Evolutionary conservation across 2,329 filamentous ascomycete species (phyloP), one percentile per base, ranked within the genome.

Genomic region (Orbilia blumenaviensis): DNA sequence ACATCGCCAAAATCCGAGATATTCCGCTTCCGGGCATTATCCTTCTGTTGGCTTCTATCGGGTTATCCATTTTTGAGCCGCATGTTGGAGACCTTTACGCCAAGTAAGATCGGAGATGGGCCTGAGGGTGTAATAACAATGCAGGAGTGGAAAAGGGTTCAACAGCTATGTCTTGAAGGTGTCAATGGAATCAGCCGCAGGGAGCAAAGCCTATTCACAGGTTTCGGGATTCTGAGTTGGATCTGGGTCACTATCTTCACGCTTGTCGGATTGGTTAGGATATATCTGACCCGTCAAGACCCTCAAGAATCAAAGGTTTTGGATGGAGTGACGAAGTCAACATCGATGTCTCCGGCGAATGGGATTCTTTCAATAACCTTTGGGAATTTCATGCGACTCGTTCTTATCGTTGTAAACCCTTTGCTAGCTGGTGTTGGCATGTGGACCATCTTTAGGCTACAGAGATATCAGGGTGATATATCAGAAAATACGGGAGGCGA

Each of bases 11-110:
- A 63, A 14, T 21, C 23, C 4, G 18, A 34, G 14, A 50, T 46
- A 21, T 56, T 72, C 18, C 46, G 67, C 1, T 38, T 72, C 2
- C 44, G 34, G 5, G 48, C 67, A 1, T 44, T 72, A 32, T 42
- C 50, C 8, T 36, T 72, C 10, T 72, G 58, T 34, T 72, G 67
- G 67, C 29, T 72, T 12, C 32, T 72, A 16, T 72, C 67, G 1
- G 38, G 23, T 14, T 72, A 72, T 29, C 67, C 67, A 0, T 72
- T 72, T 27, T 8, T 72, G 10, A 72, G 67, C 21, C 58, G 67
- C 25, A 72, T 72, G 58, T 23, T 64, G 16, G 67, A 64, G 29
- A 72, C 67, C 1, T 72, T 64, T 14, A 46, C 36, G 9, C 58
- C 67, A 1, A 64, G 58, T 42, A 64, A 64, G 16, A 71, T 72